Base-by-base conservation (phyloP, 2,329 filamentous ascomycete genomes). In the Helotiales sp. region DNA sequence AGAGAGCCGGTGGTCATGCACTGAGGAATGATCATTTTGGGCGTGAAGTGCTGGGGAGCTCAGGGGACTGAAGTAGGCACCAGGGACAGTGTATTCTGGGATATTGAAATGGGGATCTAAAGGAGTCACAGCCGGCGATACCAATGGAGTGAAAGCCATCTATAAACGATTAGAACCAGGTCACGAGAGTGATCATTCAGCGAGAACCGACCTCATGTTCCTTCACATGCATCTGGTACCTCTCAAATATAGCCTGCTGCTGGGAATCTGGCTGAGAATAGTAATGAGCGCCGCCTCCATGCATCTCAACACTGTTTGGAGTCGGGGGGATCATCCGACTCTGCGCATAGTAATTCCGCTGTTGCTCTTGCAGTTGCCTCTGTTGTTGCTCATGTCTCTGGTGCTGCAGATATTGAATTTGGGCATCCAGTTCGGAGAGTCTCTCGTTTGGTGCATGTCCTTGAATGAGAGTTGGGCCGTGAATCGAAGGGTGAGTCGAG, bases 51-150 rank as follows among this genome's bases (percentile, higher is more conserved):
- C 91, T 1, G 92, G 92, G 17, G 92, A 96, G 5, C 91, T 93
- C 58, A 96, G 83, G 10, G 92, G 92, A 75, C 92, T 96, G 77
- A 96, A 94, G 79, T 93, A 95, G 37, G 91, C 86, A 40, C 86
- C 87, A 0, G 90, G 89, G 3, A 92, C 84, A 54, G 85, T 83
- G 55, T 77, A 78, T 63, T 87, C 84, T 13, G 83, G 82, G 47
- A 80, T 77, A 72, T 77, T 78, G 76, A 92, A 93, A 70, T 90
- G 88, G 49, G 87, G 83, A 75, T 94, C 92, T 60, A 93, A 83
- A 24, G 92, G 92, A 1, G 92, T 94, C 50, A 95, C 91, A 4
- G 91, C 92, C n/a, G 92, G 92, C 20, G 92, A 94, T 11, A 92
- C 91, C 32, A 95, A 84, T 0, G 92, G 92, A 2, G 92, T 95